Evolutionary conservation across 2,329 filamentous ascomycete species (phyloP), one percentile per base, ranked within the genome.

Genomic region (Macrophomina phaseolina): DNA sequence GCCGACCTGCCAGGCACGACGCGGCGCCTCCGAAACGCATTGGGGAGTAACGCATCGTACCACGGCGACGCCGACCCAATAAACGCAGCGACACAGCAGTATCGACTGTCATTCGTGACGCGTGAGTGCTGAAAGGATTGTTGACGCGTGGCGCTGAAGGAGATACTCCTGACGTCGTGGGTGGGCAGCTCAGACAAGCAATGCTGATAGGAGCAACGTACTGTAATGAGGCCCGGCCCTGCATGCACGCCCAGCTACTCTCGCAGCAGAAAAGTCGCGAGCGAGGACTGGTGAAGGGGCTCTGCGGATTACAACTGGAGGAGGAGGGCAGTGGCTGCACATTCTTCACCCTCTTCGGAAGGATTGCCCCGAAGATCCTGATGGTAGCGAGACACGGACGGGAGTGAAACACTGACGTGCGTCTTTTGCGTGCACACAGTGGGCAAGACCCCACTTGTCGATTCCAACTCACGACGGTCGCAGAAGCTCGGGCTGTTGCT

Each of bases 391-490:
- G 45, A 38, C 32, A 45, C 28, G 36, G 16, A 30, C 32, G n/a
- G 42, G 32, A 11, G 16, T 49, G 58, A 62, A 62, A 62, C 58
- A 16, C 30, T 62, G 58, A 62, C 58, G 32, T 38, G 58, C 45
- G 18, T 49, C 16, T 42, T 38, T 40, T 49, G 58, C 45, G 30
- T 18, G 9, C 14, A 36, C 45, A 45, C 58, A 49, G 45, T 62
- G 58, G 38, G 45, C 58, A 49, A 34, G 32, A 34, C 1, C 30
- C 32, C 30, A 32, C 32, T 23, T 32, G 0, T 23, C 32, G 9
- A 23, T 6, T 36, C 45, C 49, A n/a, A n/a, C 32, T 23, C 23
- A 23, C 56, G 30, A 36, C 42, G 36, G 34, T 14, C n/a, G n/a
- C 34, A 32, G 18, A 23, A 36, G 48, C 18, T 11, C 2, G 28